A percentile compares a stretch with the other conserved stretches of the same genome.
phyloP scores from a whole-genome alignment of 2,329 filamentous ascomycete species.

The Chaetomium olivaceum region DNA sequence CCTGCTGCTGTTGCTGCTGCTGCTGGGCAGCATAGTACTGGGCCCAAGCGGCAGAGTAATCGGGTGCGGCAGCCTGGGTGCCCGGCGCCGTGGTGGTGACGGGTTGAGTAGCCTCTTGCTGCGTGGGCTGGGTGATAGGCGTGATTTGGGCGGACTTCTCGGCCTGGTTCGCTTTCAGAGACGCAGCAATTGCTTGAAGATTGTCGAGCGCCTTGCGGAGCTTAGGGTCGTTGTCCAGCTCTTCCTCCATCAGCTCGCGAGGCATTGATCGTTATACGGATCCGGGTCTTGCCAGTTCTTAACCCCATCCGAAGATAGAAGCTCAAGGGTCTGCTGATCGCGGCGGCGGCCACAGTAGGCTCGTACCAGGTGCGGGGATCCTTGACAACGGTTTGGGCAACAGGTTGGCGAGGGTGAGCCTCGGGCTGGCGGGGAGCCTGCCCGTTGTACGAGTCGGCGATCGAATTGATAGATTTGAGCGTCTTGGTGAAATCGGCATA shows the following conservation, averaged over 20 bases:
- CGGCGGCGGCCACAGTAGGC: conserved; percentile 20
- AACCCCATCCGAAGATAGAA: conserved; percentile 48
- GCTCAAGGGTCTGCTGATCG: conserved; percentile 29
- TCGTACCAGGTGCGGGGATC: conserved; percentile 21
- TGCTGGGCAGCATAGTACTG: conserved; percentile 45
- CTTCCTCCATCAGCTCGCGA: conserved; percentile 1
- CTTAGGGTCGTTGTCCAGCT: conserved; percentile 40
- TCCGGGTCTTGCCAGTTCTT: conserved; percentile 47
- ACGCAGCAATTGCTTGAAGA: conserved; percentile 46
- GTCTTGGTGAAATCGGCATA: conserved; percentile 29
- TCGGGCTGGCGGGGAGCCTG: conserved; percentile 16
- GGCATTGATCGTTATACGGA: conserved; percentile 38
- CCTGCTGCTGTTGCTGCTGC: conserved; percentile 33
- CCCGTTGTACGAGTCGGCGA: conserved; percentile 31
- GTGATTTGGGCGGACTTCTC: conserved; percentile 12
- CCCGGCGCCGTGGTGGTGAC: conserved; percentile 1
- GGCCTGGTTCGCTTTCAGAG: conserved; percentile 39
- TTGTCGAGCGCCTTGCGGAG: conserved; percentile 46
- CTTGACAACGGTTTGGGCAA: background rate
- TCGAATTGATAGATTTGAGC: conserved; percentile 43
- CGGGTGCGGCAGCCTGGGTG: conserved; percentile 32
- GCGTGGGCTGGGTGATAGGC: conserved; percentile 2
- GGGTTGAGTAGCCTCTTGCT: conserved; percentile 16
- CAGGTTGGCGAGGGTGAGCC: background rate
- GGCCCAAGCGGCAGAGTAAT: conserved; percentile 41